Evolutionary conservation across 1,139 yeast genomes (phyloP), one percentile per base, ranked within the genome.

Genomic region (Debaryomyces nepalensis): DNA sequence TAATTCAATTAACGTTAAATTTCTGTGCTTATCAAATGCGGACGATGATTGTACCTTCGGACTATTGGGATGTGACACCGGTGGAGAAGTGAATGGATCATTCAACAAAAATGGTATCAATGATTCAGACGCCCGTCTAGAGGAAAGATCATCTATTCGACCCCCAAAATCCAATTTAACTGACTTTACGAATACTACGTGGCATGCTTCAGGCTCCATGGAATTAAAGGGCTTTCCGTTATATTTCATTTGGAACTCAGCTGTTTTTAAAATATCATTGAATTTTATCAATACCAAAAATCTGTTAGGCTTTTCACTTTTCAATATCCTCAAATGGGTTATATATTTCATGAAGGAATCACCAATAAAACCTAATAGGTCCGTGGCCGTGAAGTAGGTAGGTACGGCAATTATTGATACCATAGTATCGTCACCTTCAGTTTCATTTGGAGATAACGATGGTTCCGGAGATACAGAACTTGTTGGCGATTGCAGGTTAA

Each of bases 151-250:
- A 5, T 42, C 32, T 2, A 38, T 12, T 31, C 40, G 37, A 5
- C 50, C 40, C 22, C 50, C 46, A 4, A 49, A 35, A 33, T 56
- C 58, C 9, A 81, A 68, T 14, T 71, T 64, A 4, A 89, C 77
- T n/a, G 83, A 76, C 46, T 77, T 80, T 9, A 91, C 79, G 47
- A 75, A 79, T 2, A 90, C 78, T 4, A 83, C 88, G 58, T 86
- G 93, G 52, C 97, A 90, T 11, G 81, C 73, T 57, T 90, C 97
- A 0, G 96, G 90, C 54, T 90, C 97, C 87, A 89, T 84, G 2
- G 93, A 80, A 54, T 85, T 89, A 68, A 91, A 91, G 4, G 77
- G 73, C 48, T 78, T 79, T 2, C 96, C 96, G 57, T 90, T 85
- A 56, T 73, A 88, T 26, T 71, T 72, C 37, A 75, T 73, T 51